Percentiles rank a stretch among this genome's conserved stretches.
Evolutionary conservation across 768 basidiomycete genomes (phyloP).

Genomic region (Glaciozyma antarctica): DNA sequence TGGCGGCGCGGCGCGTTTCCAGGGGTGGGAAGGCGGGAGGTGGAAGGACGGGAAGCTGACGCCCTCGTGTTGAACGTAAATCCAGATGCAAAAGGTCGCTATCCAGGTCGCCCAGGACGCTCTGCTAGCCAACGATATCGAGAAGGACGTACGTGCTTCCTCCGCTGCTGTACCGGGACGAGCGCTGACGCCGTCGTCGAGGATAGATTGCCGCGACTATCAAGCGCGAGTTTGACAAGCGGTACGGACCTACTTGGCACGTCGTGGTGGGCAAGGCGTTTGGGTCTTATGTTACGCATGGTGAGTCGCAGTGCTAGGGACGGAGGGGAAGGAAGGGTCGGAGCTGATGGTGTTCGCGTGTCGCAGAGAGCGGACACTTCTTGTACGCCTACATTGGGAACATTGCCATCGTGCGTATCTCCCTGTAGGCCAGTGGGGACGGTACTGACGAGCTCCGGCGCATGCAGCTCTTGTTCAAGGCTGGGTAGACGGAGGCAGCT

Average conservation of each 20-base stretch:
- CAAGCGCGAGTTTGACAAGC: constrained; percentile 94
- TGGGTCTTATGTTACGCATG: constrained; percentile 95
- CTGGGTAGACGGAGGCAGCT: constrained; percentile 9
- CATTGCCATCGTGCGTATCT: neutral
- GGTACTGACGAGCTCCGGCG: neutral
- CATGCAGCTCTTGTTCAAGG: constrained; percentile 29
- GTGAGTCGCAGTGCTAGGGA: constrained; percentile 41
- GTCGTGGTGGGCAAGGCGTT: constrained; percentile 98
- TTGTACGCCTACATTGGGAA: neutral
- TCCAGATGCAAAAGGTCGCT: constrained; percentile 80
- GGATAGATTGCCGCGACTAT: constrained; percentile 73
- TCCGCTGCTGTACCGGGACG: too few relatives aligned
- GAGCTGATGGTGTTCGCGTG: neutral
- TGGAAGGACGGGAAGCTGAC: neutral
- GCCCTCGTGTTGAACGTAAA: neutral
- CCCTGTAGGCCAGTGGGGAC: constrained; percentile 28
- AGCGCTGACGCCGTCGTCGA: neutral
- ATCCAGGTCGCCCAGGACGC: constrained; percentile 78
- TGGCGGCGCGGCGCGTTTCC: too few relatives aligned
- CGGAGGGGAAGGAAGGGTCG: constrained; percentile 4
- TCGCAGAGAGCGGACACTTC: neutral
- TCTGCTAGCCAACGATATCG: constrained; percentile 82
- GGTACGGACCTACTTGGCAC: constrained; percentile 92
- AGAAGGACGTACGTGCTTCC: constrained; percentile 57
- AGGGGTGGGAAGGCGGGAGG: neutral